Base-by-base conservation (phyloP, 2,329 filamentous ascomycete genomes). In the Chrysoporthe deuterocubensis region DNA sequence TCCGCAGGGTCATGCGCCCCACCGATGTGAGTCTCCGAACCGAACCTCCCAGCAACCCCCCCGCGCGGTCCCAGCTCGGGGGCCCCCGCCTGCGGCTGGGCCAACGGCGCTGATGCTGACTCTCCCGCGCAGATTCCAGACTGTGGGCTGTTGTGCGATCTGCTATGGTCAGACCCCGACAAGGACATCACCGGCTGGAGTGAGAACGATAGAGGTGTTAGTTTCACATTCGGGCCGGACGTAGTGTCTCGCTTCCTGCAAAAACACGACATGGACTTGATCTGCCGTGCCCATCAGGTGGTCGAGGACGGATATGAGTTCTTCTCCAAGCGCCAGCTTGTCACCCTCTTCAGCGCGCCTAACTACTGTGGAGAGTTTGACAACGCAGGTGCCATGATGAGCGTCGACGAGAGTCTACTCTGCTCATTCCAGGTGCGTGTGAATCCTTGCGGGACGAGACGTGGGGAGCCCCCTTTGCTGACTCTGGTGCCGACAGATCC, bases 321-420 rank as follows among this genome's bases (percentile, higher is more conserved):
- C 86, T 99, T 99, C 85, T 97, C 94, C 70, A 98, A 98, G 84
- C 91, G 96, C 75, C 95, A 98, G 81, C 86, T 99, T 72, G 96
- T 99, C 71, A 99, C 96, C 67, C 85, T 99, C 68, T 99, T 99
- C 85, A 97, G 93, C 77, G 96, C 96, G 64, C 96, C 96, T 73
- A 99, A 99, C 84, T 99, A 99, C 86, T 99, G 95, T 76, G 95
- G 95, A 81, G 96, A 99, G 83, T 99, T 99, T 78, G 96, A 99
- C 86, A 99, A 99, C 78, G 95, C 95, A 64, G 96, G 96, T 79
- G 96, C 96, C 72, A 98, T 99, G 95, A 98, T 99, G 96, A 97
- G 94, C 78, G 96, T 99, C 50, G 96, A 98, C 79, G 96, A 98
- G 86, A 97, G 94, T 81, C 84, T 99, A 81, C 87, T 99, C 77